Conservation (phyloP, 768 basidiomycete genomes). For the Calocybe gangraenosa region DNA sequence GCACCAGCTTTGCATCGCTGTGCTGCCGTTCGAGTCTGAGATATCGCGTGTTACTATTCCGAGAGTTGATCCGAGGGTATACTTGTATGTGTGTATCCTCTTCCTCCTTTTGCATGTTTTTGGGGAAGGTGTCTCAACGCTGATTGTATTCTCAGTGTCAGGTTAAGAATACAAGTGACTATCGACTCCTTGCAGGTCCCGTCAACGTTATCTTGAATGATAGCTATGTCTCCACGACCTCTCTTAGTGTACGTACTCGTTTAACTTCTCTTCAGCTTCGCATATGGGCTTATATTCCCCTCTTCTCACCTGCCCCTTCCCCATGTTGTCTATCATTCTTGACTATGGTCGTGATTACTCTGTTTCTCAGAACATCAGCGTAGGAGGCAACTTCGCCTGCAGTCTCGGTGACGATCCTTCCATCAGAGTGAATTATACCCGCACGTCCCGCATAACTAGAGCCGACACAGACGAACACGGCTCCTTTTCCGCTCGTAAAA, state of each 20-base stretch:
- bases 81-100: slow-evolving; percentile 37
- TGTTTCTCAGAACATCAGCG: slow-evolving; percentile 37
- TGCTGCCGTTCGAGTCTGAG: slow-evolving; percentile 41
- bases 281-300: not conserved
- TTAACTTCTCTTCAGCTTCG: not conserved
- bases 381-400: slow-evolving; percentile 49
- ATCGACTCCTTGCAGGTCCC: slow-evolving; percentile 49
- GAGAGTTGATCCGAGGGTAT: slow-evolving; percentile 42
- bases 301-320: not conserved
- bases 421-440: slow-evolving; percentile 41
- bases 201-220: slow-evolving; percentile 56
- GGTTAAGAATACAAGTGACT: slow-evolving; percentile 57
- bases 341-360: too few relatives aligned
- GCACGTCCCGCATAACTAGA: slow-evolving; percentile 31
- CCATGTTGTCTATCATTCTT: not conserved
- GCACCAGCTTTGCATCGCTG: slow-evolving; percentile 51
- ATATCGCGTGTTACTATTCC: slow-evolving; percentile 49
- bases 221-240: slow-evolving; percentile 51
- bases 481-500: slow-evolving; percentile 38
- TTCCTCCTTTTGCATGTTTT: too few relatives aligned
- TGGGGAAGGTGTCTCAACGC: too few relatives aligned
- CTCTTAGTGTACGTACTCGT: slow-evolving; percentile 37
- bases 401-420: slow-evolving; percentile 47
- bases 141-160: slow-evolving; percentile 31
- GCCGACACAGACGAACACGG: slow-evolving; percentile 33